Percentiles rank a stretch among this genome's conserved stretches.
Evolutionary conservation across 805 yeast species (phyloP).

Genomic region (Metschnikowia similis): DNA sequence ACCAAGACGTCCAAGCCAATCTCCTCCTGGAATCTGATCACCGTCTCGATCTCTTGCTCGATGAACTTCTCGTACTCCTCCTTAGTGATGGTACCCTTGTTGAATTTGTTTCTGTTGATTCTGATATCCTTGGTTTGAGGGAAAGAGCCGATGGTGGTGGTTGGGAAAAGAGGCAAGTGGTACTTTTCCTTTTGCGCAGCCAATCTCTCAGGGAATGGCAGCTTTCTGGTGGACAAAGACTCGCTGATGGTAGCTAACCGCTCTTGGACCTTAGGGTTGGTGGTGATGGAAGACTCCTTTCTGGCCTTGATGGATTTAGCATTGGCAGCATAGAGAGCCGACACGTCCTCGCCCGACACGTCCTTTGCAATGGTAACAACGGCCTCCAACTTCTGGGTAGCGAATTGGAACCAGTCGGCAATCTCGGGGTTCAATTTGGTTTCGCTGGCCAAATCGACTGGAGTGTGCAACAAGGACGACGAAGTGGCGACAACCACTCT

Average conservation of each 20-base stretch:
- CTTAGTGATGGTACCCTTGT: slow-evolving; percentile 93
- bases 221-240: slow-evolving; percentile 75
- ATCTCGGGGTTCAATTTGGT: slow-evolving; percentile 83
- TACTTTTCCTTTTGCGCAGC: slow-evolving; percentile 80
- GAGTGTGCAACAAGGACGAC: slow-evolving; percentile 96
- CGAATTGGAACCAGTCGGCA: slow-evolving; percentile 98
- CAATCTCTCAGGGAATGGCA: slow-evolving; percentile 84
- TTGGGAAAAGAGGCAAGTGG: slow-evolving; percentile 98
- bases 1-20: slow-evolving; percentile 96
- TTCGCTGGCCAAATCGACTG: slow-evolving; percentile 93
- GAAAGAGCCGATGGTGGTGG: slow-evolving; percentile 99
- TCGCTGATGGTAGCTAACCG: slow-evolving; percentile 77
- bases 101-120: slow-evolving; percentile 95
- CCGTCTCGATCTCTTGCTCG: slow-evolving; percentile 92
- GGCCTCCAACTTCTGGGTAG: slow-evolving; percentile 92
- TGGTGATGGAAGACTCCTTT: slow-evolving; percentile 81
- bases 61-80: slow-evolving; percentile 96
- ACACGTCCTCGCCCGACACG: slow-evolving; percentile 75
- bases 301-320: slow-evolving; percentile 83
- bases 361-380: slow-evolving; percentile 89
- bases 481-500: slow-evolving; percentile 91
- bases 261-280: slow-evolving; percentile 83
- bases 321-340: slow-evolving; percentile 77
- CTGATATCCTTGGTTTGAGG: slow-evolving; percentile 99
- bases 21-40: slow-evolving; percentile 98